Evolutionary conservation across 352 stramenopile species (phyloP), one percentile per base, ranked within the genome.

Genomic region (Pythium graminicola): DNA sequence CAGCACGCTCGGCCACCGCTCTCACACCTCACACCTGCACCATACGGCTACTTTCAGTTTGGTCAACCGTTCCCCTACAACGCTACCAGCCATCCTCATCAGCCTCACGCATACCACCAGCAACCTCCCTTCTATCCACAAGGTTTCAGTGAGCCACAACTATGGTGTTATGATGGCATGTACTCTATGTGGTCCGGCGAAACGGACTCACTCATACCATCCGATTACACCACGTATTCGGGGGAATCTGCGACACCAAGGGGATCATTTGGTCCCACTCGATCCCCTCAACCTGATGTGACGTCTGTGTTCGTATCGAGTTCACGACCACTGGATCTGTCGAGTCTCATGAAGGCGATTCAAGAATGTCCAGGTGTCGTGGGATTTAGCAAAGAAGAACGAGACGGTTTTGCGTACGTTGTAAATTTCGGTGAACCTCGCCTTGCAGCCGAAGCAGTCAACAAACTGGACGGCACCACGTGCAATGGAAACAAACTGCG

Each of bases 401-500:
- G 65, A 19, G 56, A 61, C 24, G 56, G 66, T 11, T 61, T 64
- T 13, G 53, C 70, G 1, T 87, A 67, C 49, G 57, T 72, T 14
- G 71, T 85, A 13, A 64, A 87, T 35, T 89, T 89, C 50, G 60
- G 47, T 1, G 75, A 73, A 22, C 58, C 74, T 1, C 16, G 47
- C 10, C 69, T 73, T 14, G 72, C 76, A 2, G 11, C 57, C 7
- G 65, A 72, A 4, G 76, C 79, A 3, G 64, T 64, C 9, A 59
- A 33, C 14, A 77, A 72, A 40, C 60, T 89, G 29, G 71, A 89
- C 51, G 72, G 72, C 6, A 60, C 54, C 13, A 56, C 79, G 43
- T 86, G 74, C 54, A 65, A 71, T 54, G 73, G 69, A 0, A 70
- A 72, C 22, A 87, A 76, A 44, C 62, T 89, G 35, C 71, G 65